Evolutionary conservation across 768 basidiomycete genomes (phyloP).

Genomic region (Boletus fagicola): DNA sequence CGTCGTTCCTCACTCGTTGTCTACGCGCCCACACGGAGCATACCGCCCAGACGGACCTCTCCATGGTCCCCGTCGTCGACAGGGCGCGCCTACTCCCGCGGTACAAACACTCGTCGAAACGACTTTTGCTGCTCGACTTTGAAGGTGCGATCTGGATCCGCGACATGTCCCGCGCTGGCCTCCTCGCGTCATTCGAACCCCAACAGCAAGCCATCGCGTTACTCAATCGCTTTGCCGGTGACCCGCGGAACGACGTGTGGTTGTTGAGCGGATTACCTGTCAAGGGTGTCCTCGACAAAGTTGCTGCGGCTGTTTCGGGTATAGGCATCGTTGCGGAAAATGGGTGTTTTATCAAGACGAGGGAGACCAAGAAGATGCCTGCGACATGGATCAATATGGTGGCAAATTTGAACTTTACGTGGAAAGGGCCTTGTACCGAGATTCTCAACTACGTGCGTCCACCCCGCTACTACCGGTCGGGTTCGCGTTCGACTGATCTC

Average conservation of each 20-base stretch:
- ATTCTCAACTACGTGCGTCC: conserved; percentile 76
- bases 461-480: background rate
- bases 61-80: conserved; percentile 41
- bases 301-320: conserved; percentile 58
- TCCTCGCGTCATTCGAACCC: conserved; percentile 41
- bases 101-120: conserved; percentile 61
- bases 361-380: conserved; percentile 30
- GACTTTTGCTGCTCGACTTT: conserved; percentile 72
- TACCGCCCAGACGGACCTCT: conserved; percentile 31
- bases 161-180: conserved; percentile 49
- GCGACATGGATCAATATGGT: conserved; percentile 78
- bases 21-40: conserved; percentile 74
- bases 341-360: conserved; percentile 78
- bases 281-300: conserved; percentile 58
- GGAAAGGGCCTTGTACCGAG: conserved; percentile 80
- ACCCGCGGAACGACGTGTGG: conserved; percentile 77
- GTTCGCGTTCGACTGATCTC: background rate
- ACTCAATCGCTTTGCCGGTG: conserved; percentile 57
- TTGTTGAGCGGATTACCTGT: conserved; percentile 72
- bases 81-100: conserved; percentile 56
- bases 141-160: conserved; percentile 78
- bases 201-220: conserved; percentile 43
- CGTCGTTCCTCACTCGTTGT: conserved; percentile 72
- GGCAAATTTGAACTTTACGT: conserved; percentile 70
- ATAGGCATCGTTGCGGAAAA: conserved; percentile 89